A percentile compares a stretch with the other conserved stretches of the same genome.
phyloP scores from a whole-genome alignment of 2,329 filamentous ascomycete genomes.

The Clonostachys solani region DNA sequence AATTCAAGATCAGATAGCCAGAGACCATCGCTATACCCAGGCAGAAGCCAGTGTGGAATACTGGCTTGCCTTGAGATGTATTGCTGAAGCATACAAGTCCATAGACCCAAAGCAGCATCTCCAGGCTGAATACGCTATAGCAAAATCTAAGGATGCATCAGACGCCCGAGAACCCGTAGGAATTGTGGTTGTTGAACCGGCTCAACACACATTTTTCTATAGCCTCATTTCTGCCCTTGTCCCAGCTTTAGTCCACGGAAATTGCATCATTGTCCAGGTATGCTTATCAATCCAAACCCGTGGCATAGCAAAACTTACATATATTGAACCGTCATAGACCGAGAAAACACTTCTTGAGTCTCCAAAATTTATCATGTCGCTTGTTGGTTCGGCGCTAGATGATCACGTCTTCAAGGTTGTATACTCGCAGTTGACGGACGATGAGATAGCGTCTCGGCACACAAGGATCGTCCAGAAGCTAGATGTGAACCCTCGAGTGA shows the following conservation, averaged over 20 bases:
- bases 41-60: constrained; percentile 28
- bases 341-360: too few species aligned
- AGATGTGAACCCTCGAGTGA: constrained; percentile 15
- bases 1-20: too few species aligned
- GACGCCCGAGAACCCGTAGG: neutral
- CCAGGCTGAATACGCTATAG: constrained; percentile 12
- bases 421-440: too few species aligned
- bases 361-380: too few species aligned
- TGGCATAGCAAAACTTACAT: too few species aligned
- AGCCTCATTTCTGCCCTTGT: constrained; percentile 13
- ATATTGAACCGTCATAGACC: too few species aligned
- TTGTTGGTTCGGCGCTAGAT: too few species aligned
- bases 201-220: constrained; percentile 14
- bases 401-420: too few species aligned
- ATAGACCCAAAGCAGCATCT: constrained; percentile 22
- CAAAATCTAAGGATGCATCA: constrained; percentile 1
- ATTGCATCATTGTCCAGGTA: constrained; percentile 13
- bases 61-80: constrained; percentile 26
- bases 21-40: too few species aligned
- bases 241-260: constrained; percentile 18
- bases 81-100: constrained; percentile 30
- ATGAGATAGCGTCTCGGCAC: constrained; percentile 5
- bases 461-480: constrained; percentile 1
- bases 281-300: too few species aligned
- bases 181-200: constrained; percentile 16